Conservation (phyloP, 805 yeast genomes). For the Pichia scutulata region DNA sequence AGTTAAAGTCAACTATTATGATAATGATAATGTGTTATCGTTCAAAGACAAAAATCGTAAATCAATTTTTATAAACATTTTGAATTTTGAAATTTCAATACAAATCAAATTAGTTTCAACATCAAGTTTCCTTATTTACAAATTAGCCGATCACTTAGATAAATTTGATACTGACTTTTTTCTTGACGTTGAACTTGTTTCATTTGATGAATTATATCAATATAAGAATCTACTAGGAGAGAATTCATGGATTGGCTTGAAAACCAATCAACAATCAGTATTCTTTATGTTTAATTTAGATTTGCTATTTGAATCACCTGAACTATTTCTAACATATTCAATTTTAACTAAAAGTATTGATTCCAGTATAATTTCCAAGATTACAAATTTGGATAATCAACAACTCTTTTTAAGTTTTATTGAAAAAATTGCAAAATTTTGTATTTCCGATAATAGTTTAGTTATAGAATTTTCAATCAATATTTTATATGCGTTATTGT, state of each 20-base stretch:
- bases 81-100: not conserved
- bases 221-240: not conserved
- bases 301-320: not conserved
- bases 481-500: not conserved
- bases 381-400: not conserved
- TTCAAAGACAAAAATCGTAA: not conserved
- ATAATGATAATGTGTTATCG: conserved; percentile 8
- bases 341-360: not conserved
- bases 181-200: not conserved
- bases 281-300: not conserved
- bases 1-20: conserved; percentile 6
- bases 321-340: not conserved
- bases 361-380: not conserved
- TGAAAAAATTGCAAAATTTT: not conserved
- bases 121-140: not conserved
- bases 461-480: not conserved
- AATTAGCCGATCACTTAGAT: not conserved
- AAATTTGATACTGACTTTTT: not conserved
- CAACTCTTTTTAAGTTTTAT: not conserved
- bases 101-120: not conserved
- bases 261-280: not conserved
- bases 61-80: conserved; percentile 1
- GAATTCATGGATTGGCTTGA: conserved; percentile 1
- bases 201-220: not conserved
- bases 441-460: not conserved